Conservation (phyloP, 495 filamentous ascomycete genomes). For the Neurospora sp. region DNA sequence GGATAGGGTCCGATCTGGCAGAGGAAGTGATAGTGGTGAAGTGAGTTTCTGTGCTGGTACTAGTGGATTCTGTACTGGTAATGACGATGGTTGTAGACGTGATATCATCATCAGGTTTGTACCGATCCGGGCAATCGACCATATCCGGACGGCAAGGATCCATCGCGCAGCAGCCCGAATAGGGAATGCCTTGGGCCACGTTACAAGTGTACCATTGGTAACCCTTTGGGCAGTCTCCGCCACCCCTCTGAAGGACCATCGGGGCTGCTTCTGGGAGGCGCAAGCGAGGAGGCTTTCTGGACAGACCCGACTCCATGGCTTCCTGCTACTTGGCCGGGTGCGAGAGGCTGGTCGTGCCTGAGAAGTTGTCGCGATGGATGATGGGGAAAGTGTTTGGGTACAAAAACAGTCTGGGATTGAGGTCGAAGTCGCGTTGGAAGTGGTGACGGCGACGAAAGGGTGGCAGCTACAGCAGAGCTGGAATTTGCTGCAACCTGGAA, state of each 20-base stretch:
- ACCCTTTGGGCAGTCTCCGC: not conserved
- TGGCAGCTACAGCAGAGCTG: not conserved
- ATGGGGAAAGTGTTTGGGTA: not conserved
- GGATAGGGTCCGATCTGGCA: too few species aligned
- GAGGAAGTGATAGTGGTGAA: too few species aligned
- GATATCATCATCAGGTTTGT: not conserved
- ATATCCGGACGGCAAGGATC: conserved; percentile 13
- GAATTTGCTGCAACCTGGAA: not conserved
- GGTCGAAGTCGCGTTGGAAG: not conserved
- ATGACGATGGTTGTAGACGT: too few species aligned
- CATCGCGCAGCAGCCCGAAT: conserved; percentile 15
- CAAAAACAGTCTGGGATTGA: not conserved
- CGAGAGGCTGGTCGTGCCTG: not conserved
- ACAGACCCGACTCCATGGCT: not conserved
- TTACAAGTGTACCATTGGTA: conserved; percentile 15
- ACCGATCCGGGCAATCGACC: conserved; percentile 10
- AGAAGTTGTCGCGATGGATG: not conserved
- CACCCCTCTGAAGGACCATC: not conserved
- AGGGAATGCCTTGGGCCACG: too few species aligned
- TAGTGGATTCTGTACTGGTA: too few species aligned
- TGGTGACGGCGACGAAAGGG: not conserved
- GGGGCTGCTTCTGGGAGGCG: not conserved
- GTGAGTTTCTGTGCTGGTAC: too few species aligned
- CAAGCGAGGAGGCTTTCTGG: not conserved
- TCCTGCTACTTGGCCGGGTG: not conserved